phyloP scores from a whole-genome alignment of 768 basidiomycete species.

The Hygrocybe punicea region DNA sequence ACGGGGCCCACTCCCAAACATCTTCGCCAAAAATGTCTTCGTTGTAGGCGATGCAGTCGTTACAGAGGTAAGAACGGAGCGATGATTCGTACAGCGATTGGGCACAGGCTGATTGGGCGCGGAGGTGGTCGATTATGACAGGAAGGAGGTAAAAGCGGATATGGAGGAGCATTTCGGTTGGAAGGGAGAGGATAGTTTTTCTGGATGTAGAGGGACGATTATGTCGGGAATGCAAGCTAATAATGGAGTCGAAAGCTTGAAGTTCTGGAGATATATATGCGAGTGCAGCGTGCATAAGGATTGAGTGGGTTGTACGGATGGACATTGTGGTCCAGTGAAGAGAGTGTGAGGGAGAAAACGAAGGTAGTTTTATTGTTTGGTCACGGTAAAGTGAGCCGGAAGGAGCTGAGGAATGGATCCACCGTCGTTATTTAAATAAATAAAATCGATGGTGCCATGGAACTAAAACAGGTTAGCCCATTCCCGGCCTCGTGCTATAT shows the following conservation, averaged over 20 bases:
- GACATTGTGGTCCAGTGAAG: constrained; percentile 10
- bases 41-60: constrained; percentile 50
- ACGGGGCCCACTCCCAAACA: constrained; percentile 53
- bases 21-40: constrained; percentile 52
- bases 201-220: constrained; percentile 1
- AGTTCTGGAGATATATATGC: constrained; percentile 48
- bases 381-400: no score
- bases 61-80: constrained; percentile 43
- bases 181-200: constrained; percentile 30
- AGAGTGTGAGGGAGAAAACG: not conserved
- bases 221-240: constrained; percentile 15
- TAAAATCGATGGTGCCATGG: no score
- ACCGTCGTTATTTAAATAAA: no score
- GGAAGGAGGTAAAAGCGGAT: constrained; percentile 49
- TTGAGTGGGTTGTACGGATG: constrained; percentile 40
- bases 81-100: constrained; percentile 42
- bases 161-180: constrained; percentile 51
- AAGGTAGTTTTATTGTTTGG: not conserved
- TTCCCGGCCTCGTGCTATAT: no score
- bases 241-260: constrained; percentile 40
- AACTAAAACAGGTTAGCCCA: no score
- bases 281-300: constrained; percentile 52
- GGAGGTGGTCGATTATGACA: constrained; percentile 40
- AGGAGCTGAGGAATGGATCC: no score
- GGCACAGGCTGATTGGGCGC: constrained; percentile 41